phyloP scores from a whole-genome alignment of 768 basidiomycete species.

The Leucocoprinus leucothites region DNA sequence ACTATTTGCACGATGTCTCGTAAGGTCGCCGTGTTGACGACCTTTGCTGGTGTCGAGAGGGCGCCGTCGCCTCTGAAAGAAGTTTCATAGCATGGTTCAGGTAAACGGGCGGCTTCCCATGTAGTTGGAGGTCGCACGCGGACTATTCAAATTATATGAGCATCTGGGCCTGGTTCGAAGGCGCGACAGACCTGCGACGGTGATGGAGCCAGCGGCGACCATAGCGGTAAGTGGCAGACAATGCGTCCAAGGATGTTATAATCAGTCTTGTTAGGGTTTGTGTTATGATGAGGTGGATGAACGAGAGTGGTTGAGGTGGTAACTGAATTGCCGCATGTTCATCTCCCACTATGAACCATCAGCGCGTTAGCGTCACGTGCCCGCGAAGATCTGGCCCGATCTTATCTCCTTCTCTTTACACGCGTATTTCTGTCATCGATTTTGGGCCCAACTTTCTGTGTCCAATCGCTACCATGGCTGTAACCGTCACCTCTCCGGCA shows the following conservation, averaged over 20 bases:
- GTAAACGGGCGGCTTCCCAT: constrained; percentile 83
- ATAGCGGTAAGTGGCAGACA: constrained; percentile 32
- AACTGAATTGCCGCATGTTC: constrained; percentile 10
- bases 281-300: constrained; percentile 13
- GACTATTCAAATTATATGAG: constrained; percentile 43
- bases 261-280: background rate
- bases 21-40: constrained; percentile 53
- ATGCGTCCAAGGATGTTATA: background rate
- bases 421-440: background rate
- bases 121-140: constrained; percentile 86
- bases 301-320: constrained; percentile 16
- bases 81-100: constrained; percentile 68
- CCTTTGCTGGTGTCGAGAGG: constrained; percentile 64
- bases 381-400: constrained; percentile 22
- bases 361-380: constrained; percentile 37
- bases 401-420: constrained; percentile 24
- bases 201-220: constrained; percentile 86
- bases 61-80: constrained; percentile 83
- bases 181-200: constrained; percentile 65
- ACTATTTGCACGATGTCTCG: constrained; percentile 84
- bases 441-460: too few relatives aligned
- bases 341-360: constrained; percentile 30
- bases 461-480: constrained; percentile 26
- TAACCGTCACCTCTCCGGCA: constrained; percentile 62
- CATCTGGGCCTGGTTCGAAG: constrained; percentile 17